Evolutionary conservation across 805 yeast species (phyloP).

Genomic region (Ogataea chonburiensis): DNA sequence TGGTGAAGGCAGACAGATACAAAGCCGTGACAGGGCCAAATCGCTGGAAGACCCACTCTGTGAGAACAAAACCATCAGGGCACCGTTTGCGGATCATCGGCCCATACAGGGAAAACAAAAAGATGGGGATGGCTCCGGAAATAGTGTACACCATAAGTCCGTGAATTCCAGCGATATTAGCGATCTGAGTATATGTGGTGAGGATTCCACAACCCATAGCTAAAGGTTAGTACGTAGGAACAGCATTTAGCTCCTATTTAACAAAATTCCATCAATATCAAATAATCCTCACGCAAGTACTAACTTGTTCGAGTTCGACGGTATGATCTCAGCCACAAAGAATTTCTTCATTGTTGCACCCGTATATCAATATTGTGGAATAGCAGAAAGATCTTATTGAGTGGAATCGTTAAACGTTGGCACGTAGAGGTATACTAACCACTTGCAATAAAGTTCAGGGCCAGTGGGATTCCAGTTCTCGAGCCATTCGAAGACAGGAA

Average conservation of each 20-base stretch:
- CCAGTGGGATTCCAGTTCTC: slow-evolving; percentile 74
- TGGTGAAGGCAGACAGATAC: slow-evolving; percentile 76
- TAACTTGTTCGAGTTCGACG: slow-evolving; percentile 82
- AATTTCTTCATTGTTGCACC: slow-evolving; percentile 39
- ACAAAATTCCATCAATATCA: slow-evolving; percentile 36
- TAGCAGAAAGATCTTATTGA: slow-evolving; percentile 3
- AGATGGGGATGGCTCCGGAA: slow-evolving; percentile 79
- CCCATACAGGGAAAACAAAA: slow-evolving; percentile 79
- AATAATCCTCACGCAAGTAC: slow-evolving; percentile 77
- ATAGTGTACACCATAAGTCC: slow-evolving; percentile 81
- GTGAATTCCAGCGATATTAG: slow-evolving; percentile 81
- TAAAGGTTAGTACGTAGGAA: slow-evolving; percentile 29
- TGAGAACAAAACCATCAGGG: slow-evolving; percentile 87
- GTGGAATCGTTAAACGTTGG: slow-evolving; percentile 15
- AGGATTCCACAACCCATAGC: slow-evolving; percentile 89
- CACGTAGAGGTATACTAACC: slow-evolving; percentile 57
- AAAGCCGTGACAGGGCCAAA: slow-evolving; percentile 72
- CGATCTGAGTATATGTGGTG: slow-evolving; percentile 83
- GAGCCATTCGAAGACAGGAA: slow-evolving; percentile 81
- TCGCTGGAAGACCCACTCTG: slow-evolving; percentile 90
- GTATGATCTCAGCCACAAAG: slow-evolving; percentile 62
- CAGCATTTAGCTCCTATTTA: slow-evolving; percentile 12
- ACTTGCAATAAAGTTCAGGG: slow-evolving; percentile 86
- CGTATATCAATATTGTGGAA: slow-evolving; percentile 40
- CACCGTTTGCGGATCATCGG: slow-evolving; percentile 75